Evolutionary conservation across 2,329 filamentous ascomycete genomes (phyloP).

Genomic region (Claviceps capensis): DNA sequence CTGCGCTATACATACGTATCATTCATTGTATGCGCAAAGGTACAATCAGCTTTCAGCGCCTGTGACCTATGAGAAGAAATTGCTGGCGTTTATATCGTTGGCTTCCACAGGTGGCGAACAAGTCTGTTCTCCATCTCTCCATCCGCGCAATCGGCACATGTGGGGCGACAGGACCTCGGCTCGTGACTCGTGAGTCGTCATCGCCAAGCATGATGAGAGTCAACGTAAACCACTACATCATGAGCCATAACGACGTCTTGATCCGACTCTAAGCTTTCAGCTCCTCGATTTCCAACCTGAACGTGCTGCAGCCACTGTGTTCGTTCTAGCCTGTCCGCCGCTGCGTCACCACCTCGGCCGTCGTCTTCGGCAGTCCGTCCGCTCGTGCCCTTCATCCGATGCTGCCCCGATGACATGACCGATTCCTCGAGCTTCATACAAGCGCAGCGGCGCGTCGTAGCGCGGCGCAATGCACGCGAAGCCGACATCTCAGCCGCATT

Average conservation of each 20-base stretch:
- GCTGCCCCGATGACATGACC: conserved; percentile 35
- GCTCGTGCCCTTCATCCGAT: conserved; percentile 11
- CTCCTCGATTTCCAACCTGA: neutral
- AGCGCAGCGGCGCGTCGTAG: conserved; percentile 75
- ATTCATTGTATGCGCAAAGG: too few species aligned
- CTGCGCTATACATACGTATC: too few species aligned
- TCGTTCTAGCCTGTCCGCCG: neutral
- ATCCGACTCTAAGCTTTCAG: neutral
- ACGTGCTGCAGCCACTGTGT: neutral
- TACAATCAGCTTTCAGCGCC: too few species aligned
- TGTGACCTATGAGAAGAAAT: too few species aligned
- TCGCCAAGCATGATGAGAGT: too few species aligned
- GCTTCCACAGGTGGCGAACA: too few species aligned
- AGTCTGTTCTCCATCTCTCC: too few species aligned
- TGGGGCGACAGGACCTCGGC: too few species aligned
- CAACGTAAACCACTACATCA: neutral
- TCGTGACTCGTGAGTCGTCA: too few species aligned
- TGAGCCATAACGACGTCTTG: neutral
- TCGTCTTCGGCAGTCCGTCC: neutral
- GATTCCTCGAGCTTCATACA: conserved; percentile 59
- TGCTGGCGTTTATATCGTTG: too few species aligned
- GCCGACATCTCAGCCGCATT: conserved; percentile 45
- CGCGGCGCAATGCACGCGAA: conserved; percentile 66
- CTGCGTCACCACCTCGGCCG: neutral
- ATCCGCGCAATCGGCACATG: too few species aligned